Conservation (phyloP, 208 protist genomes). For the Acanthamoeba castellanii region DNA sequence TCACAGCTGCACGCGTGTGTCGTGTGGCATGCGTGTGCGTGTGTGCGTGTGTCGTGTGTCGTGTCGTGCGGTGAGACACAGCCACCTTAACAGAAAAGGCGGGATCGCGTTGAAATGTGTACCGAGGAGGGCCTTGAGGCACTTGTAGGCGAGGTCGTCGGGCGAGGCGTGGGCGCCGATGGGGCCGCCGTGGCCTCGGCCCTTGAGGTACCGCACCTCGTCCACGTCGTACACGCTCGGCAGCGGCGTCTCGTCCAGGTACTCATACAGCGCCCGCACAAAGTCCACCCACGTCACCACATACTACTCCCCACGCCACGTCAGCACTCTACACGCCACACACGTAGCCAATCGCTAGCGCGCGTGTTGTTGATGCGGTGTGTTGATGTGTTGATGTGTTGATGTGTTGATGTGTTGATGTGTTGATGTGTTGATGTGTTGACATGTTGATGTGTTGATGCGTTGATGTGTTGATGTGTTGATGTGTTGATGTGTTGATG, state of each 20-base stretch:
- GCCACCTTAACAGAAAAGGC: not conserved
- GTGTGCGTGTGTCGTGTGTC: no score
- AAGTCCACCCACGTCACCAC: not conserved
- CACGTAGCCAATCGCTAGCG: not conserved
- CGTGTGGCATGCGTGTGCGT: no score
- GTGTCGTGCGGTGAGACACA: no score
- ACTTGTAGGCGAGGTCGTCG: not conserved
- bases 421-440: no score
- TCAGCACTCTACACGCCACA: not conserved
- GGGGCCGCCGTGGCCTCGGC: not conserved
- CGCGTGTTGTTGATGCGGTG: not conserved
- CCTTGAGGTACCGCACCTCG: not conserved
- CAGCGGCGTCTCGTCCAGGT: not conserved
- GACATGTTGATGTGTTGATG: no score
- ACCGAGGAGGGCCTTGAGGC: not conserved
- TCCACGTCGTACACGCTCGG: not conserved
- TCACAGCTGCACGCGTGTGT: not conserved
- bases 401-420: no score
- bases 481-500: no score
- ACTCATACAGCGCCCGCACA: not conserved
- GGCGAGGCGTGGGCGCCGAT: not conserved
- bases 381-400: no score
- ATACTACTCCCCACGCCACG: not conserved
- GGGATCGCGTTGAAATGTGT: not conserved
- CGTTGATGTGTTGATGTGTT: no score